Evolutionary conservation across 768 basidiomycete species (phyloP), one percentile per base, ranked within the genome.

Genomic region (Hysterangium stoloniferum): DNA sequence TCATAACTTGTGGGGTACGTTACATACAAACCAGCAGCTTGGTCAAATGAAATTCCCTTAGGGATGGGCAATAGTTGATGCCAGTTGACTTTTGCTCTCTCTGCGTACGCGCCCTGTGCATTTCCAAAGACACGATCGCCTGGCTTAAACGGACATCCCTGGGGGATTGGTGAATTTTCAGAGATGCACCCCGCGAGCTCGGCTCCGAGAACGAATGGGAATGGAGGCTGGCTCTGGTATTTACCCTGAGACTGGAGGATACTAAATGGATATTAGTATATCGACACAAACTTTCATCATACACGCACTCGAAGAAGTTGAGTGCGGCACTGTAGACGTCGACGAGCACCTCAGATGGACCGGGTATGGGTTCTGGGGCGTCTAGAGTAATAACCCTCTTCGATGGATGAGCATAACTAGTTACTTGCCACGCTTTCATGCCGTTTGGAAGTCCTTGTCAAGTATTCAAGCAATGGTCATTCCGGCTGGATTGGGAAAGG

Each of bases 1-100:
- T 94, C 93, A 58, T 96, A 97, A 54, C 83, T 86, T 5, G 95
- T 98, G 0, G 92, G 89, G 80, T 86, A 92, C 6, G 91, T 94
- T n/a, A 97, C 67, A 57, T 66, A 86, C 44, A 96, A 62, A 2
- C 88, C 91, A 54, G 91, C 84, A 4, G 91, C 94, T 64, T 95
- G 81, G 53, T 95, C 89, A 57, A 81, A 92, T 6, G 78, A 74
- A 66, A 97, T 73, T 36, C 72, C 72, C 41, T 82, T 73, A 0
- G 95, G 94, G 12, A 98, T 75, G 19, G 78, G 78, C 8, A 82
- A 60, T 11, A 93, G 62, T 6, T 56, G 54, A 11, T 61, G 64
- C 64, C 74, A 76, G 35, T 76, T 64, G 8, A 71, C 79, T 0
- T 76, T 78, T 47, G 88, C 72, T 57, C 77, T 79, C 52, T 97